phyloP scores from a whole-genome alignment of 2,329 filamentous ascomycete genomes.

The Phyllosticta capitalensis region DNA sequence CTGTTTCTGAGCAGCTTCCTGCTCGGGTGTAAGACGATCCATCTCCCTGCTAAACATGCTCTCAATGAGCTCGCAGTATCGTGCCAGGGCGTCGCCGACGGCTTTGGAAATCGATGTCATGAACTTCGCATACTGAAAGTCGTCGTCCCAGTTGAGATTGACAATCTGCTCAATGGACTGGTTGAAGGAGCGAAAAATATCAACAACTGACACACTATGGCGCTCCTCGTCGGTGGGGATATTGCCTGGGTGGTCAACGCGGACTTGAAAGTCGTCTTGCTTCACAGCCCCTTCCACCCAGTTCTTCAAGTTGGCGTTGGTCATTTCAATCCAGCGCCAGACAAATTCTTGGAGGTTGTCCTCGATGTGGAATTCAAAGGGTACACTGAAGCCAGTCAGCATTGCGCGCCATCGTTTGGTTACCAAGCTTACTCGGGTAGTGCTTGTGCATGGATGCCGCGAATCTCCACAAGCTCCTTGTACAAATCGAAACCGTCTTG shows the following conservation, averaged over 20 bases:
- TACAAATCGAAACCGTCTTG: conserved; percentile 94
- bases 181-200: conserved; percentile 89
- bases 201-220: conserved; percentile 86
- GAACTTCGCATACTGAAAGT: conserved; percentile 88
- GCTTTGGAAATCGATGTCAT: conserved; percentile 88
- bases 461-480: conserved; percentile 75
- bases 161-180: conserved; percentile 82
- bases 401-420: not conserved
- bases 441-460: conserved; percentile 66
- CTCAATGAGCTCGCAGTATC: conserved; percentile 88
- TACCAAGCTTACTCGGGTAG: conserved; percentile 47
- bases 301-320: conserved; percentile 67
- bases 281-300: conserved; percentile 89
- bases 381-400: conserved; percentile 29
- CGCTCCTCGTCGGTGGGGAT: conserved; percentile 68
- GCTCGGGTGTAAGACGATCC: conserved; percentile 82
- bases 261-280: conserved; percentile 76
- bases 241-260: conserved; percentile 53
- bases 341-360: conserved; percentile 81
- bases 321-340: conserved; percentile 84
- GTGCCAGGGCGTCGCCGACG: conserved; percentile 70
- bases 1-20: conserved; percentile 66
- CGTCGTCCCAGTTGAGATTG: conserved; percentile 82
- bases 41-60: conserved; percentile 81
- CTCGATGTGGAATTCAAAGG: conserved; percentile 84